A percentile compares a stretch with the other conserved stretches of the same genome.
Evolutionary conservation across 2,329 filamentous ascomycete species (phyloP).

Genomic region (Penicillium glabrum): DNA sequence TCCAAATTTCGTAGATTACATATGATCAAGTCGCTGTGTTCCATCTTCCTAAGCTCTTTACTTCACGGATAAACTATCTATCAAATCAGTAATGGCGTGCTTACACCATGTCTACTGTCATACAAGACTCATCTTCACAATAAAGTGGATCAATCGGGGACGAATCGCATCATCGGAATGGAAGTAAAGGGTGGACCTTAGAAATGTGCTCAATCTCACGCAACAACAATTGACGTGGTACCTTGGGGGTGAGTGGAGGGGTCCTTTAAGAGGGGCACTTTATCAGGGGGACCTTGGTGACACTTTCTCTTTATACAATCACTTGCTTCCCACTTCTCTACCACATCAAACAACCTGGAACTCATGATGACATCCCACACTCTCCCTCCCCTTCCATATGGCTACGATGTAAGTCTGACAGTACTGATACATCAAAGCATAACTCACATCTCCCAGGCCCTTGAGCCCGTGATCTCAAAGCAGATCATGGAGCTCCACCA

Average conservation of each 20-base stretch:
- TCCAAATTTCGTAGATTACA: too few species aligned
- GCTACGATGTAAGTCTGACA: slow-evolving; percentile 63
- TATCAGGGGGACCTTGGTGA: slow-evolving; percentile 16
- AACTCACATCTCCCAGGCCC: slow-evolving; percentile 63
- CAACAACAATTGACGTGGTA: slow-evolving; percentile 3
- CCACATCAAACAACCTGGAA: background rate
- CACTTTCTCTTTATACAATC: background rate
- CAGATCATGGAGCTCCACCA: slow-evolving; percentile 96
- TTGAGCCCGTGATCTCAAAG: slow-evolving; percentile 76
- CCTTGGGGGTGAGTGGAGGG: slow-evolving; percentile 14
- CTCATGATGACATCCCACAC: slow-evolving; percentile 49
- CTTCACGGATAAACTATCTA: too few species aligned
- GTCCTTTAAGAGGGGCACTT: slow-evolving; percentile 2
- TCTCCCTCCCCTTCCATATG: slow-evolving; percentile 67
- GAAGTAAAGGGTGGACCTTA: background rate
- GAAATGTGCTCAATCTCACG: slow-evolving; percentile 22
- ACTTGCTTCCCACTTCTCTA: background rate
- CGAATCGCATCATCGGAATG: too few species aligned
- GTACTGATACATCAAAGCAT: background rate
- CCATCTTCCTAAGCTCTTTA: too few species aligned
- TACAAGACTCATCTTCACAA: too few species aligned
- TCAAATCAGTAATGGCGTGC: too few species aligned
- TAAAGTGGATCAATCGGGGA: too few species aligned
- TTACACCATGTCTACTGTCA: too few species aligned
- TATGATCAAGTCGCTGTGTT: too few species aligned